Evolutionary conservation across 805 yeast species (phyloP).

Genomic region (Trichomonascus vanleenenianus): DNA sequence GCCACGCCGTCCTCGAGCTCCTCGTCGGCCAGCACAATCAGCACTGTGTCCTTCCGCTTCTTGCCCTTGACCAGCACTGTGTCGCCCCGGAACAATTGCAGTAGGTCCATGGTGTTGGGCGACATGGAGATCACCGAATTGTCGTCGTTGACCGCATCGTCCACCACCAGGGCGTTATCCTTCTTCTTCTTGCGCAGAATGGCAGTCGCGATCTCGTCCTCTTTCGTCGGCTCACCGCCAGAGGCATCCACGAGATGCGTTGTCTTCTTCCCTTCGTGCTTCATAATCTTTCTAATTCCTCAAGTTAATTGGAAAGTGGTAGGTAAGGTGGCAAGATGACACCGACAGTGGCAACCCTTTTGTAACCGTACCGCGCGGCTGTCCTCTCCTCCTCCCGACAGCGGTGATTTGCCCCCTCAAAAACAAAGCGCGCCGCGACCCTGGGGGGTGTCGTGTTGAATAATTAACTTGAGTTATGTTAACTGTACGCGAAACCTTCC

Average conservation of each 20-base stretch:
- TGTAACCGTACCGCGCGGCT: too few species aligned
- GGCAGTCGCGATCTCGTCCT: conserved; percentile 86
- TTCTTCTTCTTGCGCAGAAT: conserved; percentile 96
- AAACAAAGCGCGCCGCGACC: too few species aligned
- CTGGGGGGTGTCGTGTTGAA: too few species aligned
- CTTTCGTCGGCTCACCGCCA: conserved; percentile 52
- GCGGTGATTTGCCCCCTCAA: too few species aligned
- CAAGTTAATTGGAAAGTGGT: background rate
- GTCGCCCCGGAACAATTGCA: conserved; percentile 95
- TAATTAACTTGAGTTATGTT: too few species aligned
- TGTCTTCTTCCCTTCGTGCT: conserved; percentile 26
- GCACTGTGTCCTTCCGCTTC: conserved; percentile 94
- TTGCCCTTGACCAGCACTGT: conserved; percentile 96
- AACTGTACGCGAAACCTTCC: too few species aligned
- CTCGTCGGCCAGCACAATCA: conserved; percentile 92
- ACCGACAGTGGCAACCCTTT: too few species aligned
- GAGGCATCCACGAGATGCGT: conserved; percentile 50
- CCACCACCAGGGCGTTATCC: conserved; percentile 89
- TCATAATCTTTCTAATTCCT: conserved; percentile 7
- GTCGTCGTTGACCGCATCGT: conserved; percentile 95
- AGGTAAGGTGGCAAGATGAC: background rate
- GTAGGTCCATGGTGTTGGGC: conserved; percentile 87
- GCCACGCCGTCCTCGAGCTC: conserved; percentile 95
- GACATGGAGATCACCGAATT: conserved; percentile 94
- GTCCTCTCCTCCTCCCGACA: too few species aligned